phyloP scores from a whole-genome alignment of 257 asterid species.

The Nicotiana tomentosiformis region DNA sequence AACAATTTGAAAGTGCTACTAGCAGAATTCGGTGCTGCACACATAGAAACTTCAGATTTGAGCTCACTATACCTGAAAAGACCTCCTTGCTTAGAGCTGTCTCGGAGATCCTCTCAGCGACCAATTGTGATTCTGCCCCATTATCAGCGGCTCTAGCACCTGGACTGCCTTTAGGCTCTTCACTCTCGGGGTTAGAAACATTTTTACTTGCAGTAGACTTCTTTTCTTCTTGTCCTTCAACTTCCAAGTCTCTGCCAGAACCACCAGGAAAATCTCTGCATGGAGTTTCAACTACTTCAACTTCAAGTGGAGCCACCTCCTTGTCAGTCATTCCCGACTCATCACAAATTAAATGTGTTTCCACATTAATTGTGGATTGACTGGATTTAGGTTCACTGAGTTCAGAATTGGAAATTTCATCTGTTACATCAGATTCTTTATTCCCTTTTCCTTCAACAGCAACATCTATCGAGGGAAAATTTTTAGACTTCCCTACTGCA shows the following conservation, averaged over 20 bases:
- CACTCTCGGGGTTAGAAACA: constrained; percentile 2
- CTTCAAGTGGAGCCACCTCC: constrained; percentile 14
- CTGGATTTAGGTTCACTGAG: background rate
- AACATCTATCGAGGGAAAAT: background rate
- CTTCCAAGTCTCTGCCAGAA: constrained; percentile 10
- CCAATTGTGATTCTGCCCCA: constrained; percentile 2
- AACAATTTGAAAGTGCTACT: background rate
- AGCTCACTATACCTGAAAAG: constrained; percentile 1
- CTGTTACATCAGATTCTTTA: background rate
- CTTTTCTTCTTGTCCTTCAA: constrained; percentile 12
- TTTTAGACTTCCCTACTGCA: background rate
- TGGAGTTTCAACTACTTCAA: constrained; percentile 6
- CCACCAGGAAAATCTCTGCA: background rate
- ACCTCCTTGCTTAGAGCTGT: background rate
- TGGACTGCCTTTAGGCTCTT: background rate
- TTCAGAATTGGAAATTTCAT: background rate
- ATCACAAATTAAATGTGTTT: background rate
- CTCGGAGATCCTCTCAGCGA: background rate
- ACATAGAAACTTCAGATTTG: background rate
- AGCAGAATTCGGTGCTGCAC: background rate
- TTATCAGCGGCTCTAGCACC: background rate
- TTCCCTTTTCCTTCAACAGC: constrained; percentile 2
- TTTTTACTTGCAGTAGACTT: background rate
- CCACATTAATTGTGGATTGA: background rate
- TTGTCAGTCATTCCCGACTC: background rate